These are phyloP conservation scores for Corymbia maculata DNA, from an alignment of 345 rosid genomes.

Conservation along the genomic window DNA sequence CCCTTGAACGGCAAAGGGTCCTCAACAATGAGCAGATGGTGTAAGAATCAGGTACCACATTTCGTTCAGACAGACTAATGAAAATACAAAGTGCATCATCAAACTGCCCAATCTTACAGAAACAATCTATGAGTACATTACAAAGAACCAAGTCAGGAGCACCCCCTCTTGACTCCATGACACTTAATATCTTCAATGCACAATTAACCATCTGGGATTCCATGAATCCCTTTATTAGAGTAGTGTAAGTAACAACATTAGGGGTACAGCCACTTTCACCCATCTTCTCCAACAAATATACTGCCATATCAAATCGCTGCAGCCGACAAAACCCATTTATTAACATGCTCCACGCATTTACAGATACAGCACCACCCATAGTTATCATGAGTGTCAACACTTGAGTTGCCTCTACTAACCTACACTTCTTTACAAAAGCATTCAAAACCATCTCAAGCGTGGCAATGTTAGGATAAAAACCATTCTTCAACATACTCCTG, in stretches of 20 bases:
- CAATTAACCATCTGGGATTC: slow-evolving; percentile 30
- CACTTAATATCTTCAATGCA: slow-evolving; percentile 29
- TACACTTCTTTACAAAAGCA: slow-evolving; percentile 33
- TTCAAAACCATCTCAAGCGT: slow-evolving; percentile 46
- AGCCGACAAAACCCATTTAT: slow-evolving; percentile 33
- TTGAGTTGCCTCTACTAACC: slow-evolving; percentile 30
- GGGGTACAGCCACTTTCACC: slow-evolving; percentile 40
- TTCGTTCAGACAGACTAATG: slow-evolving; percentile 17
- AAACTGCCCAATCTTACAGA: slow-evolving; percentile 40
- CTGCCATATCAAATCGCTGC: slow-evolving; percentile 32
- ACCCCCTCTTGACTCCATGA: slow-evolving; percentile 28
- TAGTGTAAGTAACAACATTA: slow-evolving; percentile 52
- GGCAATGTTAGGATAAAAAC: slow-evolving; percentile 49
- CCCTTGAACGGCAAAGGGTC: slow-evolving; percentile 24
- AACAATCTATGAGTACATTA: slow-evolving; percentile 50
- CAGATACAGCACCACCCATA: slow-evolving; percentile 39
- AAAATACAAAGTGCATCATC: slow-evolving; percentile 47
- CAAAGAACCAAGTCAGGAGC: slow-evolving; percentile 54
- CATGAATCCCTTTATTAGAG: slow-evolving; percentile 47
- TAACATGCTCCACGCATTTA: slow-evolving; percentile 43
- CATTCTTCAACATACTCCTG: slow-evolving; percentile 35
- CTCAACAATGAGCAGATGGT: slow-evolving; percentile 52
- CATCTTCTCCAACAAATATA: slow-evolving; percentile 43
- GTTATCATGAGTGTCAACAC: slow-evolving; percentile 40
- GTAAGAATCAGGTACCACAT: slow-evolving; percentile 54